Percentiles rank a stretch among this genome's conserved stretches.
These are phyloP conservation scores for Juncus inflexus DNA, from an alignment of 176 grass and related monocot genomes.

Conservation along the genomic window DNA sequence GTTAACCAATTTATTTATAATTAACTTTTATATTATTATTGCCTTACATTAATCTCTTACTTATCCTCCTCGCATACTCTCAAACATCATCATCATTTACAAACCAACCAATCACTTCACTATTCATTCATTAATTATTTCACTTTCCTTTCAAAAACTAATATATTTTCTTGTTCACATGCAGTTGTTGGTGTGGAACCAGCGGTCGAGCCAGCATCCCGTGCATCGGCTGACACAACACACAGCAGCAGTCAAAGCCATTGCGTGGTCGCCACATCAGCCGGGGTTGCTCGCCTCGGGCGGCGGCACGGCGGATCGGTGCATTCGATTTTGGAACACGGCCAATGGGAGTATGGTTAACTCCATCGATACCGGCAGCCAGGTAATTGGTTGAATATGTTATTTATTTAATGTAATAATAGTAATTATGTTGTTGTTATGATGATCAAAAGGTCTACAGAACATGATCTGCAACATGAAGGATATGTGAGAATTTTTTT, in stretches of 20 bases:
- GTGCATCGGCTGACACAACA: conserved; percentile 73
- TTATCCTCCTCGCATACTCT: too few species aligned
- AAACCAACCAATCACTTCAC: too few species aligned
- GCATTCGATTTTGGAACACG: conserved; percentile 94
- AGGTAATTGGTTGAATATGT: conserved; percentile 40
- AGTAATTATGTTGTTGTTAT: background rate
- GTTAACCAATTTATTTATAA: too few species aligned
- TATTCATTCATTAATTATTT: too few species aligned
- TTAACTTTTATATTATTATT: too few species aligned
- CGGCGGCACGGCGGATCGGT: conserved; percentile 88
- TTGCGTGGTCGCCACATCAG: conserved; percentile 95
- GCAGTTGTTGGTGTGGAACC: conserved; percentile 89
- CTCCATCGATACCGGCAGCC: conserved; percentile 89
- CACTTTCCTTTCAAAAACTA: too few species aligned
- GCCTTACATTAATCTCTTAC: too few species aligned
- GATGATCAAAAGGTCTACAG: too few species aligned
- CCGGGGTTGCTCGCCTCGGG: conserved; percentile 86
- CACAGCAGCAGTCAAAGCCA: conserved; percentile 93
- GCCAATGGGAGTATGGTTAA: conserved; percentile 82
- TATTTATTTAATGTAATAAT: background rate
- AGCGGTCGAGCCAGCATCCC: conserved; percentile 70
- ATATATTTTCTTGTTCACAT: conserved; percentile 6
- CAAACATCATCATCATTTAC: too few species aligned
- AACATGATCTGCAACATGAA: too few species aligned
- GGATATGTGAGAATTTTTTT: too few species aligned